phyloP scores from a whole-genome alignment of 495 filamentous ascomycete genomes.

The Lentithecium fluviatile region DNA sequence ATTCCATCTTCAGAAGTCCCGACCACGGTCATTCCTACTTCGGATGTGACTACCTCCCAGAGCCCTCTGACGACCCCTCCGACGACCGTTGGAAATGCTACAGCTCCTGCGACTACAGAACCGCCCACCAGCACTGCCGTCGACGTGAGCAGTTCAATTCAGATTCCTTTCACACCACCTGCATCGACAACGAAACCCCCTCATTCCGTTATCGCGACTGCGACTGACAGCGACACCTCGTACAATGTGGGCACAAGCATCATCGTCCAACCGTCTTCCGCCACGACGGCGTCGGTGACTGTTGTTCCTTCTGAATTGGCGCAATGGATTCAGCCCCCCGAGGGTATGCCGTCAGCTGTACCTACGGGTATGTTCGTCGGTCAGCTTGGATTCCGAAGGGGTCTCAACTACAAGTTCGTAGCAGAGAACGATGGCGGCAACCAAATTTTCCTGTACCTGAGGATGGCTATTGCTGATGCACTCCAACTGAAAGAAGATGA shows the following conservation, averaged over 20 bases:
- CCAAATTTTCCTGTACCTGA: conserved; percentile 85
- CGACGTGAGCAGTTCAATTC: conserved; percentile 6
- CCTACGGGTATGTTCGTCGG: conserved; percentile 68
- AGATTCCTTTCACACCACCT: conserved; percentile 3
- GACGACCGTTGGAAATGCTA: neutral
- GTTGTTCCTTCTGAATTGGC: conserved; percentile 66
- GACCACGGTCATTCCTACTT: no score
- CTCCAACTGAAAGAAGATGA: conserved; percentile 52
- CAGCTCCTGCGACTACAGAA: neutral
- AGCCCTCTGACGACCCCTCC: neutral
- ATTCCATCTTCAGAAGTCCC: no score
- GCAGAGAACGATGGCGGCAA: conserved; percentile 67
- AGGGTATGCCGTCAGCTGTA: conserved; percentile 41
- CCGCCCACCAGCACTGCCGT: neutral
- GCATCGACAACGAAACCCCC: neutral
- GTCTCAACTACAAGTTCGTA: conserved; percentile 81
- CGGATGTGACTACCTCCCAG: no score
- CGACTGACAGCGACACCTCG: conserved; percentile 39
- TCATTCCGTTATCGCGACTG: conserved; percentile 25
- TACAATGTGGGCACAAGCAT: conserved; percentile 37
- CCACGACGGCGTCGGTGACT: conserved; percentile 10
- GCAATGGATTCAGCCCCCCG: conserved; percentile 69
- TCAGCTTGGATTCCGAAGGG: conserved; percentile 79
- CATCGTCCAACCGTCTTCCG: conserved; percentile 30
- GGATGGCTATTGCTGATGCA: conserved; percentile 69